phyloP scores from a whole-genome alignment of 148 eudicot species.

The Rhododendron ferrugineum region DNA sequence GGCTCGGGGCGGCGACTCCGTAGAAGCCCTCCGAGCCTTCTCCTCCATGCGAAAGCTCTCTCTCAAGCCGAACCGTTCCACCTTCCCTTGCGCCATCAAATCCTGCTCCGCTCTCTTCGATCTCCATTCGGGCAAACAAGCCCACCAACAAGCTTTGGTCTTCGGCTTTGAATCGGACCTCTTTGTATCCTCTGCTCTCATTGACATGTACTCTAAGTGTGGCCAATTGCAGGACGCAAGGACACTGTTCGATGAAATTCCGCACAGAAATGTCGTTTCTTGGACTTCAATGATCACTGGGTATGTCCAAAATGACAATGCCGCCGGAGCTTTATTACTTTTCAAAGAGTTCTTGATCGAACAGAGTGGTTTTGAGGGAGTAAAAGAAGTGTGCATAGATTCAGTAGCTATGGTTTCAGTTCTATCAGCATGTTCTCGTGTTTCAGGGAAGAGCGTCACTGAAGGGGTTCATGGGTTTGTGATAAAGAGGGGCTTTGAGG shows the following conservation, averaged over 20 bases:
- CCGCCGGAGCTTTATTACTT: slow-evolving; percentile 31
- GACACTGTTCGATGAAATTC: slow-evolving; percentile 49
- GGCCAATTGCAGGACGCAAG: slow-evolving; percentile 47
- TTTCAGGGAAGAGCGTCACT: slow-evolving; percentile 29
- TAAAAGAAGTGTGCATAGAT: slow-evolving; percentile 26
- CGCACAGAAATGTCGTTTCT: slow-evolving; percentile 50
- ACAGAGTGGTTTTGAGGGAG: slow-evolving; percentile 18
- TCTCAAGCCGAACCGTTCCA: slow-evolving; percentile 47
- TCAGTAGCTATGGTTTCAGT: slow-evolving; percentile 52
- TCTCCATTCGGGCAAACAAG: slow-evolving; percentile 40
- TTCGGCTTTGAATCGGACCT: slow-evolving; percentile 46
- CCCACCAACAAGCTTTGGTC: slow-evolving; percentile 56
- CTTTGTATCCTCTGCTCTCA: slow-evolving; percentile 49
- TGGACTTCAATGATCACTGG: slow-evolving; percentile 68
- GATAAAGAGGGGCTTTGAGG: slow-evolving; percentile 46
- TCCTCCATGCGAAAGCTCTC: slow-evolving; percentile 44
- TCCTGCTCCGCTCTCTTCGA: slow-evolving; percentile 48
- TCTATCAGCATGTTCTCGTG: slow-evolving; percentile 51
- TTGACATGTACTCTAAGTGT: slow-evolving; percentile 64
- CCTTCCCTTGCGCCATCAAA: slow-evolving; percentile 60
- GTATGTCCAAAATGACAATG: slow-evolving; percentile 41
- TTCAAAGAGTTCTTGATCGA: slow-evolving; percentile 42
- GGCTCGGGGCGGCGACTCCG: slow-evolving; percentile 50
- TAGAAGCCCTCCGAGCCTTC: slow-evolving; percentile 62
- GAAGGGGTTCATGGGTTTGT: slow-evolving; percentile 50